A percentile compares a stretch with the other conserved stretches of the same genome.
Evolutionary conservation across 768 basidiomycete species (phyloP).

Genomic region (Amylocystis lapponica): DNA sequence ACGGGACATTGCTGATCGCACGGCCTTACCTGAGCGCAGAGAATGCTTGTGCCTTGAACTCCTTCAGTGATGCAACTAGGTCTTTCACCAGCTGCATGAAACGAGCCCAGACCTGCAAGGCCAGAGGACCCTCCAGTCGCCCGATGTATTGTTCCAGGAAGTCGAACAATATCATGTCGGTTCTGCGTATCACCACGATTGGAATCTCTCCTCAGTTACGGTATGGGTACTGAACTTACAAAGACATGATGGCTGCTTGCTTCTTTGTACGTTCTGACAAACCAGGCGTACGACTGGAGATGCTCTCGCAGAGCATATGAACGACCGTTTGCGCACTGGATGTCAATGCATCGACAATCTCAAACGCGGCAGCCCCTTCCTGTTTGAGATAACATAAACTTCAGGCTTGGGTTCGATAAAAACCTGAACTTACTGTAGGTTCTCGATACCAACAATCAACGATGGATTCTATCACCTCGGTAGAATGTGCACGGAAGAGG

Average conservation of each 20-base stretch:
- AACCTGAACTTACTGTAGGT: constrained; percentile 32
- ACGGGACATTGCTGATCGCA: neutral
- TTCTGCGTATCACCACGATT: constrained; percentile 48
- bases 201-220: too few relatives aligned
- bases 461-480: constrained; percentile 79
- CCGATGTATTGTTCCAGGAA: constrained; percentile 86
- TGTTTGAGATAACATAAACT: neutral
- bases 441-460: constrained; percentile 78
- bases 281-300: constrained; percentile 51
- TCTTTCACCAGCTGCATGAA: constrained; percentile 78
- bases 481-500: constrained; percentile 73
- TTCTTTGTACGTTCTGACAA: constrained; percentile 55
- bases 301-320: constrained; percentile 84
- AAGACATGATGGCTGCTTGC: constrained; percentile 47
- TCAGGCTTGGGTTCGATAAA: neutral
- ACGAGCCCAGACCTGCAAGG: constrained; percentile 87
- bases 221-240: constrained; percentile 55
- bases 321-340: constrained; percentile 84
- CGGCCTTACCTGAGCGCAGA: constrained; percentile 59
- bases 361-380: constrained; percentile 53
- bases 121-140: constrained; percentile 84
- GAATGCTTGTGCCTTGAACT: constrained; percentile 68
- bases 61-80: constrained; percentile 53
- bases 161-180: constrained; percentile 66
- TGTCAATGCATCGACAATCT: constrained; percentile 77